Evolutionary conservation across 2,329 filamentous ascomycete genomes (phyloP), one percentile per base, ranked within the genome.

Genomic region (Calonectria naviculata): DNA sequence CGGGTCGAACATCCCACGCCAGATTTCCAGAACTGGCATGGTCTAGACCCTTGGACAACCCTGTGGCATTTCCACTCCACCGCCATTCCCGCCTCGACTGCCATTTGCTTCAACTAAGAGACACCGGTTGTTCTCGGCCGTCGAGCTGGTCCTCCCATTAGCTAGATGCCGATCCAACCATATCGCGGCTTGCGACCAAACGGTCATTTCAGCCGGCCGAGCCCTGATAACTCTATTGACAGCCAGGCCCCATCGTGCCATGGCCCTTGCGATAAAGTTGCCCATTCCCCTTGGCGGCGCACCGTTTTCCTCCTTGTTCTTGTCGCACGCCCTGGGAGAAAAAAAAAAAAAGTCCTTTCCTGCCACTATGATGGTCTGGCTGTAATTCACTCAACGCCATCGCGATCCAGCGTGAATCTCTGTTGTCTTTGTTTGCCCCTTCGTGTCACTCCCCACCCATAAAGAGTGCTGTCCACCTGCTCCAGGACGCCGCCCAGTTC

Each of bases 351-450:
- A 24, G n/a, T 9, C n/a, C 9, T 38, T 34, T 36, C 17, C 21
- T 64, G 31, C 21, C 38, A 26, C 62, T 29, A 28, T 34, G 29
- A 67, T 58, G 69, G 56, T 64, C 67, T 63, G 61, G 68, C 73
- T 71, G 21, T 69, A 73, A 78, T 73, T 78, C 70, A 65, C 72
- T 76, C 73, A 77, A 63, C 71, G 70, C 67, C n/a, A 9, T 29
- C 69, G 28, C 21, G 29, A 46, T 9, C 36, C 44, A 62, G 62
- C 56, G 42, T 21, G 42, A 12, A 21, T 56, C 65, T 24, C 13
- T 19, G 15, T 21, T 21, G 52, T 62, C 41, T 42, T 44, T 61
- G 36, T 62, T 65, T 67, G 69, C 46, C 49, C 67, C 44, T 38
- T 54, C 42, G 21, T 38, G 24, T n/a, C 15, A 29, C 5, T 19